phyloP scores from a whole-genome alignment of 306 rosid genomes.

The Begonia masoniana region DNA sequence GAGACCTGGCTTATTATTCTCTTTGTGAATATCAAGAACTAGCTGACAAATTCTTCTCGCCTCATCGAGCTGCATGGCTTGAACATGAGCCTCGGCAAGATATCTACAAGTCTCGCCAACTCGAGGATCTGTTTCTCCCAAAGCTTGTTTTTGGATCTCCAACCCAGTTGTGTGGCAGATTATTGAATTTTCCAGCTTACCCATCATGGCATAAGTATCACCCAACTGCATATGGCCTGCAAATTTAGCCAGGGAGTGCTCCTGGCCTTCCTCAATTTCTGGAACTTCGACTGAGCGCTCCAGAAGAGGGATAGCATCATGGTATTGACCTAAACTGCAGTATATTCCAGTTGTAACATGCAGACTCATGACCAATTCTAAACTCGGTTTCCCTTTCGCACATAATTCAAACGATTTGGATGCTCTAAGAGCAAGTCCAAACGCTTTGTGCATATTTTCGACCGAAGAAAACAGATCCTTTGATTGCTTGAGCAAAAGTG shows the following conservation, averaged over 20 bases:
- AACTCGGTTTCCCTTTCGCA: constrained; percentile 45
- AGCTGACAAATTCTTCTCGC: constrained; percentile 73
- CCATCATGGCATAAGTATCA: constrained; percentile 77
- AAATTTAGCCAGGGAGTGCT: constrained; percentile 73
- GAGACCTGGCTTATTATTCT: constrained; percentile 50
- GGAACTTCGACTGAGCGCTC: constrained; percentile 66
- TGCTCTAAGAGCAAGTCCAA: constrained; percentile 67
- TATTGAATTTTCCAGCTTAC: constrained; percentile 76
- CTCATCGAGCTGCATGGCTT: constrained; percentile 68
- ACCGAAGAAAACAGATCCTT: constrained; percentile 65
- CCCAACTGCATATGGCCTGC: constrained; percentile 93
- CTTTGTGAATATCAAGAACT: constrained; percentile 75
- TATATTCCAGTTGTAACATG: constrained; percentile 76
- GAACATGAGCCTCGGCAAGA: constrained; percentile 87
- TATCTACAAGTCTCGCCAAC: constrained; percentile 88
- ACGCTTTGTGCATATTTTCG: constrained; percentile 51
- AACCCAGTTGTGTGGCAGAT: constrained; percentile 57
- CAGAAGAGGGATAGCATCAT: constrained; percentile 63
- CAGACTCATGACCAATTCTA: constrained; percentile 76
- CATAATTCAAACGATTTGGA: constrained; percentile 39
- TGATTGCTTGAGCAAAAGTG: constrained; percentile 66
- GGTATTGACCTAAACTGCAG: constrained; percentile 58
- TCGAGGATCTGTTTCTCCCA: constrained; percentile 76
- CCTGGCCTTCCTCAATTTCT: constrained; percentile 42
- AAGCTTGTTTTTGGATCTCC: constrained; percentile 57